A percentile compares a stretch with the other conserved stretches of the same genome.
Conservation (phyloP, 169 alveolate genomes). For the Eimeria maxima region DNA sequence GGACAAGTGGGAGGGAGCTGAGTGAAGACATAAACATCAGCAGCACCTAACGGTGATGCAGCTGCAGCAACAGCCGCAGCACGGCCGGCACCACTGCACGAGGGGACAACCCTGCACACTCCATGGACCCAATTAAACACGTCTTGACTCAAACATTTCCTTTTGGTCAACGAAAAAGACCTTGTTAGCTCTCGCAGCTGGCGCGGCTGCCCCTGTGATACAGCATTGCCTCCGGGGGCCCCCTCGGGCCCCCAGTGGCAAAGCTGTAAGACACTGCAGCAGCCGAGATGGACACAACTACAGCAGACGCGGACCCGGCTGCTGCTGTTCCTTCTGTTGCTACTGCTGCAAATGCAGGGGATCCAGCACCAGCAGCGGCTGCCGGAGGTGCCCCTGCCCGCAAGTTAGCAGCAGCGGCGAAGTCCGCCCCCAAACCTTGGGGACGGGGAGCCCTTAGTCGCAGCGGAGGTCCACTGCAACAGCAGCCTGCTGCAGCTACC, state of each 20-base stretch:
- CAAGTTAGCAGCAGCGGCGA: conserved; percentile 65
- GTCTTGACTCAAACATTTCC: not conserved
- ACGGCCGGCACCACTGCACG: conserved; percentile 24
- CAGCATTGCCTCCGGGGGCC: conserved; percentile 59
- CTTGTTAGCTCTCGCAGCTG: conserved; percentile 6
- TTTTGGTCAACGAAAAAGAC: not conserved
- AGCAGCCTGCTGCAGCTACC: conserved; percentile 56
- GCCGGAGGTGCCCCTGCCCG: conserved; percentile 21
- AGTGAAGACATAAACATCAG: conserved; percentile 48
- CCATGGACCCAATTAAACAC: not conserved
- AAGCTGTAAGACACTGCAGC: conserved; percentile 22
- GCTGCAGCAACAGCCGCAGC: conserved; percentile 69
- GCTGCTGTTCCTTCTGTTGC: conserved; percentile 37
- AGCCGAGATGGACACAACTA: not conserved
- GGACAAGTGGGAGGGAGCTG: conserved; percentile 32
- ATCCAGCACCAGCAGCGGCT: conserved; percentile 44
- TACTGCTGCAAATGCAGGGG: conserved; percentile 30
- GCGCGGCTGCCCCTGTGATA: conserved; percentile 57
- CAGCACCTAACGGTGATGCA: conserved; percentile 55
- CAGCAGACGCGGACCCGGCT: conserved; percentile 5
- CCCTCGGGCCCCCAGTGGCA: conserved; percentile 70
- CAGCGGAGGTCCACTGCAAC: conserved; percentile 66
- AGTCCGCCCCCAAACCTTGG: conserved; percentile 67
- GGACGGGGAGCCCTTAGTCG: conserved; percentile 76
- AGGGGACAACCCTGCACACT: conserved; percentile 3